Conservation (phyloP, 169 alveolate species). For the Plasmodium gonderi region DNA sequence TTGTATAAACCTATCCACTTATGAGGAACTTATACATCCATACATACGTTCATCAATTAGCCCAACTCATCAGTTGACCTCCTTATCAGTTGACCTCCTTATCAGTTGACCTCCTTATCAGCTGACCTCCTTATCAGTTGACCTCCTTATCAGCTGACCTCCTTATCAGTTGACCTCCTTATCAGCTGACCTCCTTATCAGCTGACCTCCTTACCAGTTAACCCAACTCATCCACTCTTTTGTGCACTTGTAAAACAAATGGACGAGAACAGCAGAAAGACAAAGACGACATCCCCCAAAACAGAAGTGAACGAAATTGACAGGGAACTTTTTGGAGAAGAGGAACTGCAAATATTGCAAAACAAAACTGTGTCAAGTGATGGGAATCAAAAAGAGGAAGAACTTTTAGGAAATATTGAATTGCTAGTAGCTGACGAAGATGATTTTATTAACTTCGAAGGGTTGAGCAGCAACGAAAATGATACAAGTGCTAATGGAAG, state of each 20-base stretch:
- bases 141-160: too few relatives aligned
- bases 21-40: too few relatives aligned
- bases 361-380: background rate
- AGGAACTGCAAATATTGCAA: slow-evolving; percentile 52
- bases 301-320: slow-evolving; percentile 44
- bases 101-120: too few relatives aligned
- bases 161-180: too few relatives aligned
- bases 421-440: background rate
- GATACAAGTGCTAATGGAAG: background rate
- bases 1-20: too few relatives aligned
- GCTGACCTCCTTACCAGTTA: background rate
- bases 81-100: too few relatives aligned
- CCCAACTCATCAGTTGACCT: too few relatives aligned
- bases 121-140: too few relatives aligned
- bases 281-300: background rate
- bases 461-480: background rate
- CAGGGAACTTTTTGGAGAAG: slow-evolving; percentile 53
- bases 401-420: background rate
- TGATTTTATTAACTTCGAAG: slow-evolving; percentile 33
- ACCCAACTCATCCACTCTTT: background rate
- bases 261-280: background rate
- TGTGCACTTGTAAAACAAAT: background rate
- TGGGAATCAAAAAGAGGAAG: background rate
- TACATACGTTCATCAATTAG: too few relatives aligned
- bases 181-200: too few relatives aligned